These are phyloP conservation scores for Aspergillus funiculosus DNA, from an alignment of 495 filamentous ascomycete species.

Conservation along the genomic window DNA sequence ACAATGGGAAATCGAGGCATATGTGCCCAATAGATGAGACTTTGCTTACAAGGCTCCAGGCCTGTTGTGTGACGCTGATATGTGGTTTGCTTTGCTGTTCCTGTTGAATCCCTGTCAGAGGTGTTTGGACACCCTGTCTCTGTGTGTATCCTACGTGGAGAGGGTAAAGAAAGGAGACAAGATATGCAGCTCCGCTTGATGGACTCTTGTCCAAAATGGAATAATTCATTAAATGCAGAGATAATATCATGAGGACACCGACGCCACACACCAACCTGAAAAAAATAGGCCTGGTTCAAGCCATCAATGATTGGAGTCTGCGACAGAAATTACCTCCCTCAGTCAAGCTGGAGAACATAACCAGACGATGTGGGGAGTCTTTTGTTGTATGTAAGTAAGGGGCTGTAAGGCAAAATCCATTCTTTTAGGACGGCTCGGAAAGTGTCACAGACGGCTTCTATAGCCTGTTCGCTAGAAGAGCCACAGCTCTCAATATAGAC, in stretches of 20 bases:
- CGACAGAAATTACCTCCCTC: neutral
- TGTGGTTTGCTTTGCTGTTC: conserved; percentile 5
- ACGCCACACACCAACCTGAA: no score
- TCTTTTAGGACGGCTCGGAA: conserved; percentile 47
- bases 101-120: conserved; percentile 3
- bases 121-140: no score
- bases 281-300: no score
- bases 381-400: conserved; percentile 35
- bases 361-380: conserved; percentile 40
- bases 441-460: conserved; percentile 47
- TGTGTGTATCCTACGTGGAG: no score
- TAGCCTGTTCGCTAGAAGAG: conserved; percentile 41
- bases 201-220: no score
- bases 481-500: conserved; percentile 55
- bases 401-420: conserved; percentile 50
- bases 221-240: no score
- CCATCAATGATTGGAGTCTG: no score
- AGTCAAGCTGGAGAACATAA: conserved; percentile 27
- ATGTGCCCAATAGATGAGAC: neutral
- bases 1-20: neutral
- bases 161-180: no score
- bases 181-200: no score
- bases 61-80: conserved; percentile 6
- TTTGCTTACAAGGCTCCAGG: neutral
- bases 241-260: no score